phyloP scores from a whole-genome alignment of 2,329 filamentous ascomycete genomes.

The Xylariales sp. region DNA sequence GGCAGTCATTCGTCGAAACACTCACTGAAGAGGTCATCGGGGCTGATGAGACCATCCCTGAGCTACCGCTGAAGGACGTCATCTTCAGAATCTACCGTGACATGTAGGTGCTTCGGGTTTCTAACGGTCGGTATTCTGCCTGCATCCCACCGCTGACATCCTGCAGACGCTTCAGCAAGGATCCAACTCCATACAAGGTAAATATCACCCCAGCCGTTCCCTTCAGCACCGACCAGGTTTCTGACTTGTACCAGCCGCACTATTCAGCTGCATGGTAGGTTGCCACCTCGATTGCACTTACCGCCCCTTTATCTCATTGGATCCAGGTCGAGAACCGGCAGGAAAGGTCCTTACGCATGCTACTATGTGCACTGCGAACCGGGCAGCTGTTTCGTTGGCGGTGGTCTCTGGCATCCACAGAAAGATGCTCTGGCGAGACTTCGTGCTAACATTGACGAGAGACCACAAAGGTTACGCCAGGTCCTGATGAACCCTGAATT shows the following conservation, averaged over 20 bases:
- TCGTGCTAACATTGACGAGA: conserved; percentile 69
- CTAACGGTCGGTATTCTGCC: no score
- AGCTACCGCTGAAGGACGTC: conserved; percentile 79
- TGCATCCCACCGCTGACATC: no score
- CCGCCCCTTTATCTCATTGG: no score
- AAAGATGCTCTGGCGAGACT: conserved; percentile 60
- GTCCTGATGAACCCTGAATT: conserved; percentile 59
- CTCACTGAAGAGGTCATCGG: conserved; percentile 67
- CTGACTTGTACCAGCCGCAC: conserved; percentile 50
- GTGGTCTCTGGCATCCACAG: conserved; percentile 78
- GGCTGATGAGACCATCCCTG: conserved; percentile 76
- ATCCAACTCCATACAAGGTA: conserved; percentile 86
- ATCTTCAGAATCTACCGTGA: conserved; percentile 87
- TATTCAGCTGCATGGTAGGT: conserved; percentile 84
- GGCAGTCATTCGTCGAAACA: conserved; percentile 70
- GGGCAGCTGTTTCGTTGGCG: conserved; percentile 66
- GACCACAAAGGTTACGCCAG: conserved; percentile 64
- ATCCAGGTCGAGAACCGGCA: conserved; percentile 79
- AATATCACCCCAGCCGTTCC: conserved; percentile 13
- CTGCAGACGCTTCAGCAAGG: conserved; percentile 79
- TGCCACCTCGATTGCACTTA: no score
- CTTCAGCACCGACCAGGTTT: conserved; percentile 10
- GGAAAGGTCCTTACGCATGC: conserved; percentile 81
- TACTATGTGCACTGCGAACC: conserved; percentile 87
- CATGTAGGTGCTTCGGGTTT: no score